Conservation (phyloP, 2,329 filamentous ascomycete species). For the Epichloe sp. region DNA sequence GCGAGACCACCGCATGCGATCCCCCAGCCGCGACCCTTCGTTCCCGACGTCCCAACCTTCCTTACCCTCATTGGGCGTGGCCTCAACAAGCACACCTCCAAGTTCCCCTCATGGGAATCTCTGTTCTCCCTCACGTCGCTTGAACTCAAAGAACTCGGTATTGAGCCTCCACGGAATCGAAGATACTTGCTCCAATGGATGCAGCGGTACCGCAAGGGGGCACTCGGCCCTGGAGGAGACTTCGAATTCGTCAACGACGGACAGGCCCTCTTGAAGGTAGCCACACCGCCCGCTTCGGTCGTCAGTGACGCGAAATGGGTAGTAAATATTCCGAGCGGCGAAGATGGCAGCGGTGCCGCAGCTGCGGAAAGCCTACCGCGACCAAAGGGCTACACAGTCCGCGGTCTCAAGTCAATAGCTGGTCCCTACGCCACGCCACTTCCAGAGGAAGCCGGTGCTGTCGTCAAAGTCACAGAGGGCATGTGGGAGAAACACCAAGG, state of each 20-base stretch:
- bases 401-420: slow-evolving; percentile 54
- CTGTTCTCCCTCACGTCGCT: slow-evolving; percentile 70
- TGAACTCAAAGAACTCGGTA: slow-evolving; percentile 69
- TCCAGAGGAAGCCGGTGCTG: slow-evolving; percentile 50
- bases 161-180: slow-evolving; percentile 73
- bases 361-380: slow-evolving; percentile 12
- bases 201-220: slow-evolving; percentile 62
- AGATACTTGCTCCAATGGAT: slow-evolving; percentile 81
- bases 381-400: slow-evolving; percentile 44
- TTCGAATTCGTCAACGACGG: slow-evolving; percentile 54
- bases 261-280: slow-evolving; percentile 36
- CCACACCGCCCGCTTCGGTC: slow-evolving; percentile 24
- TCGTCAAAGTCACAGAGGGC: slow-evolving; percentile 63
- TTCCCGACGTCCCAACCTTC: slow-evolving; percentile 76
- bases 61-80: slow-evolving; percentile 83
- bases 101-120: slow-evolving; percentile 82
- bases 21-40: slow-evolving; percentile 68
- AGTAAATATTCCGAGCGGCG: slow-evolving; percentile 40
- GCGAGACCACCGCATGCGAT: slow-evolving; percentile 26
- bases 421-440: slow-evolving; percentile 63
- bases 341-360: slow-evolving; percentile 18
- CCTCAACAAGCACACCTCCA: slow-evolving; percentile 67
- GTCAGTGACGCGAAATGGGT: slow-evolving; percentile 36
- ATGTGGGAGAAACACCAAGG: slow-evolving; percentile 87
- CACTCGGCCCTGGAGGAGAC: slow-evolving; percentile 73